Evolutionary conservation across 1,284 basidiomycete species (phyloP), one percentile per base, ranked within the genome.

Genomic region (Boletus sp.): DNA sequence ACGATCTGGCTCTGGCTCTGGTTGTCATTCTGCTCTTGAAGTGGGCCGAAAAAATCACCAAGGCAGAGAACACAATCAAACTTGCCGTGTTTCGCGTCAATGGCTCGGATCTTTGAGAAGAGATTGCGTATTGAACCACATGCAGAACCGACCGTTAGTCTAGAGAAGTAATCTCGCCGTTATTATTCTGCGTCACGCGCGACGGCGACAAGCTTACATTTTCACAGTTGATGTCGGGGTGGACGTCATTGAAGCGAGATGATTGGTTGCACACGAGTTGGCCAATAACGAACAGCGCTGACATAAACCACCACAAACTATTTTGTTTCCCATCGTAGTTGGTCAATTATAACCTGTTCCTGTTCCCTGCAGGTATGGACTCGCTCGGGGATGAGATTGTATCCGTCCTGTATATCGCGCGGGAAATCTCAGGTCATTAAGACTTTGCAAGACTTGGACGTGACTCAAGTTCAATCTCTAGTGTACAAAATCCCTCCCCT

Each of bases 71-170:
- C 82, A 30, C 93, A 80, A 59, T 93, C 86, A 64, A 99, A 99
- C 58, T 91, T 92, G 47, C 94, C 94, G 69, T 98, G 90, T 67
- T 97, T 98, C 49, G 81, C 75, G 70, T 99, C 84, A 60, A 98
- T 94, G 17, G 82, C 75, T 44, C 81, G 82, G 55, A 96, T 78
- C 73, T 96, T 98, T 46, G 80, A 65, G 57, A 91, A 84, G 14
- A 96, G 72, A 13, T 83, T 78, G 34, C 71, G 68, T 57, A 97
- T 81, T 0, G 81, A 80, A 12, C 92, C 92, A n/a, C 77, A 72
- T 12, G 89, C 84, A 30, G 94, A 84, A 2, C 94, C 95, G 35
- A 96, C 83, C 7, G 91, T 85, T 46, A 98, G 76, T 57, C 93
- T 94, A 53, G 17, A 45, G 6, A 12, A 5, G 12, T 36, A 22